A percentile compares a stretch with the other conserved stretches of the same genome.
phyloP scores from a whole-genome alignment of 2,329 filamentous ascomycete species.

The Exophiala sp. region DNA sequence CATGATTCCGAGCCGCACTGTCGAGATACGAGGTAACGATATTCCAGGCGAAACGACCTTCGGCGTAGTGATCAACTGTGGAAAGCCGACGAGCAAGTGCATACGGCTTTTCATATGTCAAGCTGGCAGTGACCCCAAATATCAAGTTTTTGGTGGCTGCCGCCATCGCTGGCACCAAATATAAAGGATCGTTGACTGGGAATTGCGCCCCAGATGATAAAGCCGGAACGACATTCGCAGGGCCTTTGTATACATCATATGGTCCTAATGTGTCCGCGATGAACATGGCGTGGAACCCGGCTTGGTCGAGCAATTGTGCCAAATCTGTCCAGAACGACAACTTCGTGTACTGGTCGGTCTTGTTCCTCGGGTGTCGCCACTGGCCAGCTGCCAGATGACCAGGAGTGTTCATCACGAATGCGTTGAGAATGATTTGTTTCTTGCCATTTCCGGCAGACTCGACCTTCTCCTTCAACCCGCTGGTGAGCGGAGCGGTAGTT shows the following conservation, averaged over 20 bases:
- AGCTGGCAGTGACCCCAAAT: conserved; percentile 62
- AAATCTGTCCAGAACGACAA: conserved; percentile 32
- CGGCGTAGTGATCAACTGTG: conserved; percentile 61
- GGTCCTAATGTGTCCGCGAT: conserved; percentile 50
- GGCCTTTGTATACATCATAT: conserved; percentile 36
- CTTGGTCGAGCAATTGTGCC: conserved; percentile 44
- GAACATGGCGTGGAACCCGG: conserved; percentile 48
- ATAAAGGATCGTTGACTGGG: conserved; percentile 55
- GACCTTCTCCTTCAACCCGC: not conserved
- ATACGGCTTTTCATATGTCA: conserved; percentile 64
- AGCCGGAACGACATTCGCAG: conserved; percentile 36
- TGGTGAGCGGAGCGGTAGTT: not conserved
- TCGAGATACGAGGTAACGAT: conserved; percentile 62
- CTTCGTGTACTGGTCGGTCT: conserved; percentile 1
- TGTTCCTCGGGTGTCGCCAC: not conserved
- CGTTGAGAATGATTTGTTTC: not conserved
- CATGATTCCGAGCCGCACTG: conserved; percentile 58
- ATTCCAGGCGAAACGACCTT: conserved; percentile 62
- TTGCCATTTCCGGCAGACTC: not conserved
- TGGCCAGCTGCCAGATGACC: conserved; percentile 1
- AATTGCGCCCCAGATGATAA: conserved; percentile 39
- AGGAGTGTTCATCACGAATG: not conserved
- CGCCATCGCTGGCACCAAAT: conserved; percentile 57
- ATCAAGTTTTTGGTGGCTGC: conserved; percentile 59
- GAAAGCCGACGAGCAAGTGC: conserved; percentile 59